A percentile compares a stretch with the other conserved stretches of the same genome.
These are phyloP conservation scores for Sphaerulina musiva DNA, from an alignment of 2,329 filamentous ascomycete genomes.

Conservation along the genomic window DNA sequence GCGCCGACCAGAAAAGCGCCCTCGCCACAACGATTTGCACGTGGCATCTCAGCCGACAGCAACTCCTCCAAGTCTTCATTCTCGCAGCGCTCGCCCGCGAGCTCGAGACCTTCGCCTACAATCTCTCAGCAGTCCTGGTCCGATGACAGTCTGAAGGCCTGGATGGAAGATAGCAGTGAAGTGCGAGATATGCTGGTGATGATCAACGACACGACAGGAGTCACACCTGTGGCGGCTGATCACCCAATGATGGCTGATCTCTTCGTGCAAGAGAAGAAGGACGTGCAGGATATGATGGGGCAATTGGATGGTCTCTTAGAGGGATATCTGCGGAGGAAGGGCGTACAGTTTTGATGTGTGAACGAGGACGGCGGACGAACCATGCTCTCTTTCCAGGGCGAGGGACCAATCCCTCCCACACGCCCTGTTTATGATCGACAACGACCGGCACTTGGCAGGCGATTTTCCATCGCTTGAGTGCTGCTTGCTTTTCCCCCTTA, in stretches of 20 bases:
- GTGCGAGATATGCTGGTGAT: constrained; percentile 85
- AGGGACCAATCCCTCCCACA: neutral
- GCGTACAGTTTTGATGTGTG: constrained; percentile 19
- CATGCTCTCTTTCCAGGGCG: neutral
- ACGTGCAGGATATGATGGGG: constrained; percentile 78
- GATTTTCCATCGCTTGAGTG: no score
- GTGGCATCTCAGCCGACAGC: constrained; percentile 21
- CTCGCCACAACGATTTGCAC: constrained; percentile 7
- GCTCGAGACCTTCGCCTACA: constrained; percentile 24
- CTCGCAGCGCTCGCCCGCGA: constrained; percentile 25
- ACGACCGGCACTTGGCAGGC: neutral
- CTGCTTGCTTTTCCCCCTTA: neutral
- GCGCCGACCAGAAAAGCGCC: neutral
- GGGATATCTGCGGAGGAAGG: constrained; percentile 26
- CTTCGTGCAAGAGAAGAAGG: constrained; percentile 81
- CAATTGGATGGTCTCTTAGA: constrained; percentile 61
- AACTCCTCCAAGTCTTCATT: constrained; percentile 16
- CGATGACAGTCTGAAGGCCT: constrained; percentile 75
- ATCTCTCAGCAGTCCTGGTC: constrained; percentile 67
- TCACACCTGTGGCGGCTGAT: constrained; percentile 70
- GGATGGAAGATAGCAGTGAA: constrained; percentile 70
- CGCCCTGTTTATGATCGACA: neutral
- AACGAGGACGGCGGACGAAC: neutral
- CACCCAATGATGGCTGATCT: constrained; percentile 76
- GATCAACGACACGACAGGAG: constrained; percentile 84